These are phyloP conservation scores for Nannochloris sp. DNA, from an alignment of 139 green algal genomes.

Conservation along the genomic window DNA sequence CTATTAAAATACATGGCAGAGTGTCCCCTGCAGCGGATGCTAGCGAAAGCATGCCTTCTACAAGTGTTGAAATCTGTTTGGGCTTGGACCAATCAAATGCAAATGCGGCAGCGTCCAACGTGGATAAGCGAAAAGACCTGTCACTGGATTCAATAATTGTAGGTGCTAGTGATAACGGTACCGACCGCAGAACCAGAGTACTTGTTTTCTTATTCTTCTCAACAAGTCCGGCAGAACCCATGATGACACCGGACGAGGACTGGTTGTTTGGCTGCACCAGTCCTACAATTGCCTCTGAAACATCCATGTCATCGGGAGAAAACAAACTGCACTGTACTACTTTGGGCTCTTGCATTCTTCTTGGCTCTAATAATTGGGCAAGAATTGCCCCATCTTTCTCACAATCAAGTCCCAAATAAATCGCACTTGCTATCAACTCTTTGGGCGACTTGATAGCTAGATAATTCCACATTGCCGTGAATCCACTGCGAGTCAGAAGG, in stretches of 20 bases:
- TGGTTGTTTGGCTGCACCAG: background rate
- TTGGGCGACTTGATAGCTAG: constrained; percentile 34
- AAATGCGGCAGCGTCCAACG: constrained; percentile 48
- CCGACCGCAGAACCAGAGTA: constrained; percentile 11
- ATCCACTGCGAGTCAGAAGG: constrained; percentile 41
- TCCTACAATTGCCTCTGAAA: constrained; percentile 15
- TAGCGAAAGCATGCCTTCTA: constrained; percentile 20
- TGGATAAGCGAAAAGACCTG: constrained; percentile 13
- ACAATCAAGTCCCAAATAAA: constrained; percentile 56
- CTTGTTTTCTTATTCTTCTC: background rate
- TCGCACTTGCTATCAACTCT: constrained; percentile 48
- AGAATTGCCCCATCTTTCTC: background rate
- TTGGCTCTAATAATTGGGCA: background rate
- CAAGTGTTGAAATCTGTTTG: constrained; percentile 24
- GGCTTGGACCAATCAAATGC: constrained; percentile 47
- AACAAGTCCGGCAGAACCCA: background rate
- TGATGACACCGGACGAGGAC: constrained; percentile 4
- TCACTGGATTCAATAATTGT: constrained; percentile 8
- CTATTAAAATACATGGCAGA: constrained; percentile 54
- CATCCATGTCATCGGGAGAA: constrained; percentile 34
- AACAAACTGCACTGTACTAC: constrained; percentile 43
- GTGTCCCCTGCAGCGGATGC: constrained; percentile 33
- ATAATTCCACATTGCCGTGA: constrained; percentile 46
- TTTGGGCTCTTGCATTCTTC: constrained; percentile 12
- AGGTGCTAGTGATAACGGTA: constrained; percentile 3